These are phyloP conservation scores for Corymbia citriodora DNA, from an alignment of 441 rosid species.

Conservation along the genomic window DNA sequence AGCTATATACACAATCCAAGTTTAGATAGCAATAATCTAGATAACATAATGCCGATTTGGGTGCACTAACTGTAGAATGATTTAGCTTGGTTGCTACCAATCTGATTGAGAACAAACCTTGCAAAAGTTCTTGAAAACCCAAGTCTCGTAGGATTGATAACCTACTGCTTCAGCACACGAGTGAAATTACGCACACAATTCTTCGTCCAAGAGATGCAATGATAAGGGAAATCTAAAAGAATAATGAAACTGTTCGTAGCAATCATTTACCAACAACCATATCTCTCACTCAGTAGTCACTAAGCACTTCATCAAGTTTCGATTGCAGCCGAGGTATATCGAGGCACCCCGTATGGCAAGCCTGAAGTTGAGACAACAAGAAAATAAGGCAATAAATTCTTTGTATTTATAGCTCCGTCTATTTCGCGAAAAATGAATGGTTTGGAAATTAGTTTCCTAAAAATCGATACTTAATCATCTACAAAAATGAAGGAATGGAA, in stretches of 20 bases:
- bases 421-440: too few relatives aligned
- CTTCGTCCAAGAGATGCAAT: background rate
- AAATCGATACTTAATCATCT: too few relatives aligned
- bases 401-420: background rate
- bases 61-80: background rate
- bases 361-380: background rate
- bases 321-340: conserved; percentile 32
- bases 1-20: background rate
- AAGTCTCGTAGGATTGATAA: background rate
- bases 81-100: background rate
- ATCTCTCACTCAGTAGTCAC: background rate
- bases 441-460: too few relatives aligned
- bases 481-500: too few relatives aligned
- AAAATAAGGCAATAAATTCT: background rate
- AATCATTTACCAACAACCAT: background rate
- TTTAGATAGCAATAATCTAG: background rate
- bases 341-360: conserved; percentile 17
- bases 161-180: background rate
- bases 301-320: conserved; percentile 31
- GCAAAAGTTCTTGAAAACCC: background rate
- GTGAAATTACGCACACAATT: background rate
- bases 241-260: background rate
- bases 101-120: background rate
- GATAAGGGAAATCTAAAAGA: background rate
- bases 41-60: background rate